Base-by-base conservation (phyloP, 148 eudicot genomes). In the Diospyros lotus region DNA sequence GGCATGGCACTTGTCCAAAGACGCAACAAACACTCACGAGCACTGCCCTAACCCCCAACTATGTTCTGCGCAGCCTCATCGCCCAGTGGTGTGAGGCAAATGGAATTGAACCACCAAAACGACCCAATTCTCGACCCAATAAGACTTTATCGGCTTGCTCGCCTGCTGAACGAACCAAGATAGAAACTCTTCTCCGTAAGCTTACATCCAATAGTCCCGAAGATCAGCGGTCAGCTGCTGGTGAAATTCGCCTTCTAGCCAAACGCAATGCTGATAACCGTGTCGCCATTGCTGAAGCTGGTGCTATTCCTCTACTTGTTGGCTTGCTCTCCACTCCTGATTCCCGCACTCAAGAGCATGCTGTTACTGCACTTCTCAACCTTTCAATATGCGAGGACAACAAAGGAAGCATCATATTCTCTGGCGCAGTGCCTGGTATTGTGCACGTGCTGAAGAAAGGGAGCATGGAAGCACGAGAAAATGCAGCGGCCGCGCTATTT, bases 51-150 rank as follows among this genome's bases (percentile, higher is more conserved):
- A 94, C 97, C 41, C 95, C 97, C 66, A 94, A 94, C 75, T 94
- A 94, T 50, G 98, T 89, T 38, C 78, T 91, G 43, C 90, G 96
- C 59, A 94, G 98, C 83, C 92, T 94, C 53, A 94, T 94, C 74
- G 89, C 90, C 39, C 98, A 90, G 51, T 94, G 97, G 97, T 91
- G 97, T 64, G 97, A 92, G 72, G 87, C 91, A 73, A 90, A 94
- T 65, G 93, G 95, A 46, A 64, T 94, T 5, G 97, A 90, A 71
- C 86, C 88, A 13, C 97, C 97, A 64, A 87, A 90, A 85, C 80
- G 93, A 28, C 84, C 88, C 11, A 81, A 78, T 61, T 80, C 89
- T 75, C 83, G 64, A 2, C 80, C 81, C 39, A 71, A 66, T 28
- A 88, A 81, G 80, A 48, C 87, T 42, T 52, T 77, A 61, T 88